A percentile compares a stretch with the other conserved stretches of the same genome.
Conservation (phyloP, 2,329 filamentous ascomycete species). For the Parastagonospora nodorum region DNA sequence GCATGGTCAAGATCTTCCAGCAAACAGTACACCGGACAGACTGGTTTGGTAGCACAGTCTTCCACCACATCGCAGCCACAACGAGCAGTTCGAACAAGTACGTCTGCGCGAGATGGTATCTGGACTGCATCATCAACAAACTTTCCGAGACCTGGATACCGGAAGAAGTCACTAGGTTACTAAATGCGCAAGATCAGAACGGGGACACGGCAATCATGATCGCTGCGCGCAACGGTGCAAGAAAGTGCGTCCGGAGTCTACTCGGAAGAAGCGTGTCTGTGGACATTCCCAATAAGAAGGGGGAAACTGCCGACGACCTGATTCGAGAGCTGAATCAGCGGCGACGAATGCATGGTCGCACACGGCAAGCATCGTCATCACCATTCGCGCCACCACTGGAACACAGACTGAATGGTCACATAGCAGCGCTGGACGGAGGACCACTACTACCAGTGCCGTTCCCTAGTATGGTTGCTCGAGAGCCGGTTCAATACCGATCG, state of each 20-base stretch:
- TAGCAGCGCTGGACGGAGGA: constrained; percentile 23
- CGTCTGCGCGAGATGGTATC: constrained; percentile 88
- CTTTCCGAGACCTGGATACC: constrained; percentile 78
- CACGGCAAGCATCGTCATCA: constrained; percentile 76
- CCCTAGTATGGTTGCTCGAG: constrained; percentile 23
- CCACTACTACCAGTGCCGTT: constrained; percentile 35
- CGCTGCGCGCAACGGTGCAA: constrained; percentile 83
- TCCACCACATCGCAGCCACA: constrained; percentile 91
- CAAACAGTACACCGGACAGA: constrained; percentile 81
- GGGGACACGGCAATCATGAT: constrained; percentile 91
- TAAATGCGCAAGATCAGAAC: constrained; percentile 82
- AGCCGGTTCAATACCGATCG: constrained; percentile 46
- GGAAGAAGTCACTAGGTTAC: constrained; percentile 74
- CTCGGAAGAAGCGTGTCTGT: constrained; percentile 80
- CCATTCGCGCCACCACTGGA: constrained; percentile 52
- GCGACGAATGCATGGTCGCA: constrained; percentile 62
- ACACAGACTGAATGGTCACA: constrained; percentile 37
- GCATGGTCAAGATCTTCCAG: constrained; percentile 80
- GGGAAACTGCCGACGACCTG: constrained; percentile 82
- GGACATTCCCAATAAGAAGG: constrained; percentile 80
- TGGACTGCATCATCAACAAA: constrained; percentile 87
- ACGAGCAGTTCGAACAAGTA: constrained; percentile 86
- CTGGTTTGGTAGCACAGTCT: constrained; percentile 81
- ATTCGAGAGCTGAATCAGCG: constrained; percentile 74
- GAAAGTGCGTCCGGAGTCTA: constrained; percentile 71